Base-by-base conservation (phyloP, 371 early-diverging fungal genomes). In the Nematocida ausubeli region DNA sequence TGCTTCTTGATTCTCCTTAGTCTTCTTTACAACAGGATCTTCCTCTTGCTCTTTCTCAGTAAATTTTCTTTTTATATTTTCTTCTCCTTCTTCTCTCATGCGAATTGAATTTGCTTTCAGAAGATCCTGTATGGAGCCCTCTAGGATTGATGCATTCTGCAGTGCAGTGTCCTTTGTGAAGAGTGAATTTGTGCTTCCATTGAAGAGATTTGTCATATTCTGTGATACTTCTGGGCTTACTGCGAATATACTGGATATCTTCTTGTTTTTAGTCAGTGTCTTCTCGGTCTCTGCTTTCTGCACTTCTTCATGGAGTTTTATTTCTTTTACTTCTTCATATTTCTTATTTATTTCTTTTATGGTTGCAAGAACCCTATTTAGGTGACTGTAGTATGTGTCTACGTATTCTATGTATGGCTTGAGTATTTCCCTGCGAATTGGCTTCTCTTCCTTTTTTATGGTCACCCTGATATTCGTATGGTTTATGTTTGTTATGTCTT, bases 401-500 rank as follows among this genome's bases (percentile, higher is more conserved):
- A 35, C 7, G 28, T 75, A 75, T 42, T 54, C 78, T 44, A 64
- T 34, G 39, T 49, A 75, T 0, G 78, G 55, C 9, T 3, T 2
- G 0, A 67, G 57, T n/a, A 75, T 75, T 39, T 65, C 67, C 35
- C 78, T 64, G 6, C 78, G 16, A 14, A 50, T 6, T 1, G 44
- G 56, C 28, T 55, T 55, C 32, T 64, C 78, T 32, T 75, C 72
- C 39, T 80, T 83, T 58, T 83, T 79, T n/a, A 86, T 83, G 40
- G 81, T 82, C 57, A 86, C 30, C 47, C 81, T 84, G 24, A 86
- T 82, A 50, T 83, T 82, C 49, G 57, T 83, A 32, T 68, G 63
- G 0, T 22, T 49, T 9, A 86, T 57, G 42, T 86, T 86, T 66
- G 86, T 85, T 9, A 85, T 85, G 40, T 85, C 86, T 52, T 83